Percentiles rank a stretch among this genome's conserved stretches.
Conservation (phyloP, 1,139 yeast genomes). For the Meyerozyma athensensis region DNA sequence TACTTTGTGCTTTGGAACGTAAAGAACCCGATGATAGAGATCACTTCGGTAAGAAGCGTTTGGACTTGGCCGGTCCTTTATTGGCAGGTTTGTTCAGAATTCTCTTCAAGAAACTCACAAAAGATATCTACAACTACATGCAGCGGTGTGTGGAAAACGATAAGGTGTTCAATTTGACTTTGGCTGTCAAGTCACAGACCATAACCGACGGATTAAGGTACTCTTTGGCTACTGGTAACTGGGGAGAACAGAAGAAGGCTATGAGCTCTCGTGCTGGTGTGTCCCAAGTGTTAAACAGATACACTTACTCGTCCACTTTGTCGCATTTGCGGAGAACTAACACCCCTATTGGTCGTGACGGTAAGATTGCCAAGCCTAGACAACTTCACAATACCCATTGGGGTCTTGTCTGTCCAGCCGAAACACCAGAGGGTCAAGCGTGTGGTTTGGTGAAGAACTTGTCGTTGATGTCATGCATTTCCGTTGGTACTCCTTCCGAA, state of each 20-base stretch:
- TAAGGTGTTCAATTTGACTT: slow-evolving; percentile 90
- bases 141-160: slow-evolving; percentile 98
- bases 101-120: slow-evolving; percentile 86
- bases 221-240: slow-evolving; percentile 97
- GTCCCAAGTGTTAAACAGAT: slow-evolving; percentile 95
- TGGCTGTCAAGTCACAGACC: slow-evolving; percentile 95
- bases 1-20: slow-evolving; percentile 93
- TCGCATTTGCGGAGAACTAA: slow-evolving; percentile 98
- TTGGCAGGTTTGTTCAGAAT: slow-evolving; percentile 93
- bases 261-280: slow-evolving; percentile 99
- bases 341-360: slow-evolving; percentile 98
- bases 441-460: slow-evolving; percentile 97
- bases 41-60: slow-evolving; percentile 96
- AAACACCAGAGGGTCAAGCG: slow-evolving; percentile 99
- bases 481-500: slow-evolving; percentile 97
- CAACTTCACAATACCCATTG: slow-evolving; percentile 98
- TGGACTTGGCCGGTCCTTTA: slow-evolving; percentile 97
- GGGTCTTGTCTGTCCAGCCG: slow-evolving; percentile 99
- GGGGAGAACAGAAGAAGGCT: slow-evolving; percentile 99
- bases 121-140: slow-evolving; percentile 96
- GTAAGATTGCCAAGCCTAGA: slow-evolving; percentile 97
- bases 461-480: slow-evolving; percentile 94
- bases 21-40: slow-evolving; percentile 99
- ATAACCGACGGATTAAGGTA: slow-evolving; percentile 96
- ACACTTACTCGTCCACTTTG: slow-evolving; percentile 93